Evolutionary conservation across 2,329 filamentous ascomycete species (phyloP), one percentile per base, ranked within the genome.

Genomic region (Fusarium hainanense): DNA sequence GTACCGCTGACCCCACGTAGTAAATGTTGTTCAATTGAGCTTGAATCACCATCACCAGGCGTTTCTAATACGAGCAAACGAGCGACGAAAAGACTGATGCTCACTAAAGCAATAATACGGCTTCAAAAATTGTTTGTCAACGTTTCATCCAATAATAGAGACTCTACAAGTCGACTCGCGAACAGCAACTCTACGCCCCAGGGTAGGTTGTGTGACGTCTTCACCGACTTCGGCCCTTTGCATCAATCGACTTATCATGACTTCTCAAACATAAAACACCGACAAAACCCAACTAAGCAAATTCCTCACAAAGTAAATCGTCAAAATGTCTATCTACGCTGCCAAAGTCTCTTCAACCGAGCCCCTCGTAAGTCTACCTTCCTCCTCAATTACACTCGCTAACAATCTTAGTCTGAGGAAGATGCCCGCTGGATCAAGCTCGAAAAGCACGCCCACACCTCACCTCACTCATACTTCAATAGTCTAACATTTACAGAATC

Each of bases 341-440:
- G 78, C 82, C 7, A 85, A 84, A 69, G 77, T 85, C 27, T 63
- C 83, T 28, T 81, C 80, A 18, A 80, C 79, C 0, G 81, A 80
- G 69, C 82, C 83, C 40, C 75, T 87, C 66, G 85, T 86, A 78
- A 65, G 78, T 71, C 8, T 7, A 1, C 2, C 5, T 10, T 12
- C 25, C 25, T 25, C 25, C 25, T 25, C 25, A 9, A 25, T 25
- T 25, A 25, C 7, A 2, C 25, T 20, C 6, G 3, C 25, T 27
- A 42, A 62, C 49, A 21, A 54, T 8, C 18, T 25, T 46, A 88
- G 86, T 70, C 80, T 32, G 81, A 85, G 25, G 77, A 74, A 13
- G 86, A 90, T 60, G 88, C 88, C 21, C 82, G 82, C 72, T 90
- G 88, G 88, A 86, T 85, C 32, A 88, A 85, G 72, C 81, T 90